Conservation (phyloP, 2,329 filamentous ascomycete species). For the Pseudopyrenochaeta lycopersici region DNA sequence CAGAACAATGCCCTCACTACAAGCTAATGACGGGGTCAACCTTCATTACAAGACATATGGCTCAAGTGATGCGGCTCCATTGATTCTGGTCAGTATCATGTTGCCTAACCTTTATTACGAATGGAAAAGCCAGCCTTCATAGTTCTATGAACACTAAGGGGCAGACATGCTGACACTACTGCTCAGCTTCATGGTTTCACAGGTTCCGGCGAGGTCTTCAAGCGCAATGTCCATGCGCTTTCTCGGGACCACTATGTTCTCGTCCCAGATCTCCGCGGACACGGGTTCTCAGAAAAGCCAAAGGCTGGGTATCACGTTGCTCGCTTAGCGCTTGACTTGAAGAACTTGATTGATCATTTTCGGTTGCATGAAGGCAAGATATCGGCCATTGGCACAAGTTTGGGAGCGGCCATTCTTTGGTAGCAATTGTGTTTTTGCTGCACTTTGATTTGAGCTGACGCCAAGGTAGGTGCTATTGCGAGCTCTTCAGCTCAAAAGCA, state of each 20-base stretch:
- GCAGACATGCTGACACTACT: background rate
- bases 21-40: constrained; percentile 23
- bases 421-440: background rate
- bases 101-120: background rate
- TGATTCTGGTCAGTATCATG: constrained; percentile 21
- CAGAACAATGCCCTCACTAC: constrained; percentile 17
- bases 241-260: constrained; percentile 19
- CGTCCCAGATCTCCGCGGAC: constrained; percentile 34
- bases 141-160: background rate
- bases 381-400: constrained; percentile 27
- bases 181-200: constrained; percentile 38
- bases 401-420: constrained; percentile 36
- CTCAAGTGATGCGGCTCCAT: constrained; percentile 2
- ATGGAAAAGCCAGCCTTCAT: background rate
- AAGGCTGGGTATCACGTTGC: constrained; percentile 37
- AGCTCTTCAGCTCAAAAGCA: constrained; percentile 29
- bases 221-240: constrained; percentile 21
- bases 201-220: constrained; percentile 30
- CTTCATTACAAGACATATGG: constrained; percentile 24
- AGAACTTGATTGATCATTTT: constrained; percentile 31
- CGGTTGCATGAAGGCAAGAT: constrained; percentile 12
- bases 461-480: constrained; percentile 27
- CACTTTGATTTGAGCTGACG: background rate
- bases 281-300: constrained; percentile 35
- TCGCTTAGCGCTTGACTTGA: constrained; percentile 36